Base-by-base conservation (phyloP, 75 land plant species). In the Cryptomeria japonica region DNA sequence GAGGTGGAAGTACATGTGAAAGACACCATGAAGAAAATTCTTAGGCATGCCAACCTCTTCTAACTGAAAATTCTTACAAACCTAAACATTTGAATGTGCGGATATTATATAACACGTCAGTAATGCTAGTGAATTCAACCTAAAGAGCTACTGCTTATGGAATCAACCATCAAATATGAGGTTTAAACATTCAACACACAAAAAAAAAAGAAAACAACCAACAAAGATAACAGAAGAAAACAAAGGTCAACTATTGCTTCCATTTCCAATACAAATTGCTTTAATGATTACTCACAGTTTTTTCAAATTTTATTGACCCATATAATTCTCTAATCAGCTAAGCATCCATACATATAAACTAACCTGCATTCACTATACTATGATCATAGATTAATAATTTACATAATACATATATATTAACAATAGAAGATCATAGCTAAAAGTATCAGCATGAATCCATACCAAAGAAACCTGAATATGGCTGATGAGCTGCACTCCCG, bases 391-490 rank as follows among this genome's bases (percentile, higher is more conserved):
- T 36, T 76, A 76, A 76, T 18, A 76, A 18, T 14, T 37, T 79
- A 79, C 11, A 41, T 25, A 1, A 42, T 41, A 79, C 0, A 2
- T 41, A 79, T 41, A 38, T 22, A 79, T 39, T 7, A 19, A 41
- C 19, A 6, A 79, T 41, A 77, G 12, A 79, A 79, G 82, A 79
- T 8, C 42, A 41, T 79, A 79, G 34, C 51, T 82, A 84, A 72
- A 78, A 73, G 37, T 12, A 18, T 56, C 38, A 85, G 75, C 78
- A 53, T 34, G 56, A 25, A 61, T 14, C 42, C 88, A 86, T 75
- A 97, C 99, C 97, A 87, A 91, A 80, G 87, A 98, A 91, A 4
- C 99, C 99, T 87, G 91, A 87, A 90, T 98, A 98, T 58, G 93
- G 95, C 68, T 75, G 68, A 9, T 84, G 93, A 79, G 84, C 82